Conservation (phyloP, 352 stramenopile species). For the Phytophthora quininea region DNA sequence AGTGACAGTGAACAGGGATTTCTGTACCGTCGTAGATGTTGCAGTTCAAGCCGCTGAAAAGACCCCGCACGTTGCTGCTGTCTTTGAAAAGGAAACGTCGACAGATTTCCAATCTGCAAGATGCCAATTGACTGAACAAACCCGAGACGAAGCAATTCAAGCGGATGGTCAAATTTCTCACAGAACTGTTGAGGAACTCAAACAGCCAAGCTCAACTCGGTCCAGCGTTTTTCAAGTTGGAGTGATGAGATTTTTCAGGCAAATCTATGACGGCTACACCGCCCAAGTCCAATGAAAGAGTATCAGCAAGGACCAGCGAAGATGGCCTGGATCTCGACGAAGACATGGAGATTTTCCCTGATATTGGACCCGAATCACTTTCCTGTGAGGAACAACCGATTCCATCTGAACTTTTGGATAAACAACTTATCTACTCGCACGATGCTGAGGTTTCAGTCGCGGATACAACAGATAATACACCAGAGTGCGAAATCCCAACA, state of each 20-base stretch:
- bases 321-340: background rate
- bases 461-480: background rate
- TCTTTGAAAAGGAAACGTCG: background rate
- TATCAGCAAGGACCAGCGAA: background rate
- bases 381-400: background rate
- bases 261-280: background rate
- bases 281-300: background rate
- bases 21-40: background rate
- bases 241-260: too few relatives aligned
- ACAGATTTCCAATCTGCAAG: background rate
- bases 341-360: background rate
- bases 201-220: background rate
- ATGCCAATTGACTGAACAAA: background rate
- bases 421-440: background rate
- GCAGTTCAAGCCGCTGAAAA: constrained; percentile 16
- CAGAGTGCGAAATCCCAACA: constrained; percentile 2
- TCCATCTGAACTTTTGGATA: background rate
- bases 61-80: background rate
- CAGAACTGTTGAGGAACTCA: background rate
- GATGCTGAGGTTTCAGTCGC: background rate
- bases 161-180: background rate
- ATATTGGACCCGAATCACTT: background rate
- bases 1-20: background rate
- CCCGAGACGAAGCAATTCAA: constrained; percentile 19
- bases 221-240: too few relatives aligned